Base-by-base conservation (phyloP, 1,284 basidiomycete species). In the Ustilago crameri region DNA sequence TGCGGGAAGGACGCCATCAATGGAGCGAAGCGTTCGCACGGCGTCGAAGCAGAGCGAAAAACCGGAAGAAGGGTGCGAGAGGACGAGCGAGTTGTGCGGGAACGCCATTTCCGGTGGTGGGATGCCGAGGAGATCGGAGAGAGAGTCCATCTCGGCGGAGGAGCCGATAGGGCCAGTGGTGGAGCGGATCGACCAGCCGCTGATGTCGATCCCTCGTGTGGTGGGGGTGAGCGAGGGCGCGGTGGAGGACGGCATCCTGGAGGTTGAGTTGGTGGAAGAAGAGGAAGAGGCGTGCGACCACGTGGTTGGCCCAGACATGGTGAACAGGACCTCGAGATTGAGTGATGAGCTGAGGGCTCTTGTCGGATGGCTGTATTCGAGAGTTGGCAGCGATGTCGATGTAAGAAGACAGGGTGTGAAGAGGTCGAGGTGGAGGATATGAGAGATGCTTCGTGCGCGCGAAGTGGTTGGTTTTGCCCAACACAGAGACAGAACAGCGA, bases 41-140 rank as follows among this genome's bases (percentile, higher is more conserved):
- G 91, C 87, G 37, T 88, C 87, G 79, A 96, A 95, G 1, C 84
- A 78, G 65, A 93, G 89, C 42, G 84, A 85, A 86, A 91, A 91
- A 3, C 88, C 88, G 20, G 88, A 89, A 1, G 87, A 83, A 9
- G 79, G 84, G 74, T 87, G 85, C 1, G 62, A 61, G 14, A 98
- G 85, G 8, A 87, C 85, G 1, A 99, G 87, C 18, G 84, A 84
- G 84, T 98, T 98, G 82, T 88, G 89, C 5, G 94, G 94, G 80
- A 98, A 98, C 0, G 92, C 94, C 93, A 98, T 98, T 83, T 99
- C 95, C 2, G 96, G 96, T 0, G 95, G 84, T 0, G 95, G 92
- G 27, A 98, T 87, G 3, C 87, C 87, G 75, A 96, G 89, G 50
- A 87, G 87, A 69, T 91, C 89, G 34, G 87, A 84, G 1, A 92